These are phyloP conservation scores for Hanseniaspora nectarophila DNA, from an alignment of 805 yeast species.

Conservation along the genomic window DNA sequence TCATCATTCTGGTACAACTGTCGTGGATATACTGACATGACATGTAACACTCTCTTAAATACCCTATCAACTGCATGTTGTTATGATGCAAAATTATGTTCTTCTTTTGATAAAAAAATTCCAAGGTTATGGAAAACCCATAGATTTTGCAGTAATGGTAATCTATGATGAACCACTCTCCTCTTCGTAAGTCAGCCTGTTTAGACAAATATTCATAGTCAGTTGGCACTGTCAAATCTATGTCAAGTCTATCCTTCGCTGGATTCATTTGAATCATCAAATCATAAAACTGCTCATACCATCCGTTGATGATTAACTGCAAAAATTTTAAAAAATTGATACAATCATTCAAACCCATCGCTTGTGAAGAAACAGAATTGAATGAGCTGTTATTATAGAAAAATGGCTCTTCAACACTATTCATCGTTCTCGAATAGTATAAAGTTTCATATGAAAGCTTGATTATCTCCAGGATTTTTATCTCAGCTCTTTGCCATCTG, in stretches of 20 bases:
- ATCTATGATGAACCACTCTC: constrained; percentile 67
- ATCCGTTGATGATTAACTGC: constrained; percentile 63
- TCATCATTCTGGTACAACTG: constrained; percentile 35
- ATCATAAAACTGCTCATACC: constrained; percentile 56
- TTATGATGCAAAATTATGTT: constrained; percentile 10
- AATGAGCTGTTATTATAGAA: constrained; percentile 7
- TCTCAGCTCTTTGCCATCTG: constrained; percentile 52
- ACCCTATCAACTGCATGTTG: constrained; percentile 10
- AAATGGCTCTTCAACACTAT: constrained; percentile 10
- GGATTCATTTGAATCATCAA: constrained; percentile 41
- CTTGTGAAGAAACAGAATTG: constrained; percentile 8
- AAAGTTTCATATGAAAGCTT: constrained; percentile 74
- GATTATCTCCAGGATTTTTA: constrained; percentile 67
- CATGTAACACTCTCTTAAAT: constrained; percentile 8
- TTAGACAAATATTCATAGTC: constrained; percentile 28
- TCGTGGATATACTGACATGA: constrained; percentile 11
- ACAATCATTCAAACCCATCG: constrained; percentile 47
- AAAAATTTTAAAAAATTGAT: constrained; percentile 59
- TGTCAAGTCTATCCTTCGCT: constrained; percentile 29
- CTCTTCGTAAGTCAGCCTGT: constrained; percentile 36
- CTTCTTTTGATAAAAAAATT: constrained; percentile 8
- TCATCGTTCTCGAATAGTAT: constrained; percentile 31
- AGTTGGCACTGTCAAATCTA: constrained; percentile 21
- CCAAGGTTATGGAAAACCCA: constrained; percentile 28
- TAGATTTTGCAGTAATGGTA: constrained; percentile 75